A percentile compares a stretch with the other conserved stretches of the same genome.
phyloP scores from a whole-genome alignment of 768 basidiomycete species.

The Boletus huronensis region DNA sequence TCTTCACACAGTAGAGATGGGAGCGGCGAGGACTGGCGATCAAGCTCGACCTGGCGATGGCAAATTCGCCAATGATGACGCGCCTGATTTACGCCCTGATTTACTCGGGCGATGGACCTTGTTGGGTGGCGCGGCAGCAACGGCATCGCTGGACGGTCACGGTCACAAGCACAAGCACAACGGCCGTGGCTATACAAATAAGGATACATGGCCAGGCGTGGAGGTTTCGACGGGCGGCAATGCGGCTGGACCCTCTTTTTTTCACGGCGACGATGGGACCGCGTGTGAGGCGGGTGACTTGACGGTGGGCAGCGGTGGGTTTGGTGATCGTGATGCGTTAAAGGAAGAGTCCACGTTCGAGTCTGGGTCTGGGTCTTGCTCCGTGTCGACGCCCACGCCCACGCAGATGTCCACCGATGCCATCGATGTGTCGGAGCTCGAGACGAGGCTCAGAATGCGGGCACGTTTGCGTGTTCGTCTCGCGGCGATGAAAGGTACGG shows the following conservation, averaged over 20 bases:
- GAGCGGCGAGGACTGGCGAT: not conserved
- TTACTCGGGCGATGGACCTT: too few relatives aligned
- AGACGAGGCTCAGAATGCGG: slow-evolving; percentile 45
- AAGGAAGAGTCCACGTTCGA: too few relatives aligned
- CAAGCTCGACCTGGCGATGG: too few relatives aligned
- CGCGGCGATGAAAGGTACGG: slow-evolving; percentile 39
- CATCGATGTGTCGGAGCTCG: slow-evolving; percentile 22
- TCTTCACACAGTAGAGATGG: not conserved
- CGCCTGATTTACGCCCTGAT: not conserved
- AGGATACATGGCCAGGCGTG: not conserved
- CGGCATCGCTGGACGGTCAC: not conserved
- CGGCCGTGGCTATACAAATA: not conserved
- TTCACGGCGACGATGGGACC: not conserved
- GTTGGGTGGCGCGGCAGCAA: not conserved
- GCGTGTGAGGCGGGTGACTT: not conserved
- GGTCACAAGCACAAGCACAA: not conserved
- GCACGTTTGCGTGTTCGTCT: slow-evolving; percentile 48
- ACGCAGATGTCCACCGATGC: not conserved
- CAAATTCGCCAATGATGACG: not conserved
- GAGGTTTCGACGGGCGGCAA: not conserved
- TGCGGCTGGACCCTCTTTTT: not conserved
- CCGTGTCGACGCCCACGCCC: not conserved
- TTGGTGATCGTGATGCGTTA: not conserved
- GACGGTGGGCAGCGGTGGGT: not conserved
- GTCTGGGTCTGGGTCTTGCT: too few relatives aligned